Base-by-base conservation (phyloP, 257 asterid species). In the Primulina eburnea region DNA sequence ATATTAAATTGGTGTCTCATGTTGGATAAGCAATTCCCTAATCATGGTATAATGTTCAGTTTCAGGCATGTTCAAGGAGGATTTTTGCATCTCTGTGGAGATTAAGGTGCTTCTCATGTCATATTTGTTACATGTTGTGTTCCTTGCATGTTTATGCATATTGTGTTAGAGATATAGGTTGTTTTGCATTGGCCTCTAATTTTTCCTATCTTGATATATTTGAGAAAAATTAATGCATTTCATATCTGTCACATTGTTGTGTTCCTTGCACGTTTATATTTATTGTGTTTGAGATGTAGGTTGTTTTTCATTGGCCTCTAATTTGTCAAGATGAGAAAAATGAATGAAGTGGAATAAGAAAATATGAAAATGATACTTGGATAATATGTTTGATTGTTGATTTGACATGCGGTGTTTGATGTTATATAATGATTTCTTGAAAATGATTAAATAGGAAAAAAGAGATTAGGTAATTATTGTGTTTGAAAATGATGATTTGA, bases 11-110 rank as follows among this genome's bases (percentile, higher is more conserved):
- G 63, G 11, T 11, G 60, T 43, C 26, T 2, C 8, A 20, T 59
- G 37, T 75, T 64, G 43, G 65, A 58, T 37, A 35, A 35, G 37
- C 55, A 35, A 63, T 64, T 29, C 74, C 72, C 40, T 78, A 53
- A 79, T 68, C 55, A 60, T 34, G 69, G 60, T 64, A 65, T 58
- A 53, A 68, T 76, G 40, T 75, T 68, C 74, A 55, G 83, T 81
- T 66, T 71, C 89, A 83, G 97, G 86, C 74, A 62, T 69, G 57
- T 65, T 77, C 75, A 78, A 77, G 67, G 83, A 83, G 76, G 89
- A 86, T n/a, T 81, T 77, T 37, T 84, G 83, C 65, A 69, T 91
- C 70, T 84, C 92, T 26, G 88, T 94, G 73, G 99, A 94, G 85
- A 85, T 94, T 80, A 94, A 94, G 98, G 98, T 90, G 68, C 65